Conservation (phyloP, 139 green algal genomes). For the Chlorella sp. region DNA sequence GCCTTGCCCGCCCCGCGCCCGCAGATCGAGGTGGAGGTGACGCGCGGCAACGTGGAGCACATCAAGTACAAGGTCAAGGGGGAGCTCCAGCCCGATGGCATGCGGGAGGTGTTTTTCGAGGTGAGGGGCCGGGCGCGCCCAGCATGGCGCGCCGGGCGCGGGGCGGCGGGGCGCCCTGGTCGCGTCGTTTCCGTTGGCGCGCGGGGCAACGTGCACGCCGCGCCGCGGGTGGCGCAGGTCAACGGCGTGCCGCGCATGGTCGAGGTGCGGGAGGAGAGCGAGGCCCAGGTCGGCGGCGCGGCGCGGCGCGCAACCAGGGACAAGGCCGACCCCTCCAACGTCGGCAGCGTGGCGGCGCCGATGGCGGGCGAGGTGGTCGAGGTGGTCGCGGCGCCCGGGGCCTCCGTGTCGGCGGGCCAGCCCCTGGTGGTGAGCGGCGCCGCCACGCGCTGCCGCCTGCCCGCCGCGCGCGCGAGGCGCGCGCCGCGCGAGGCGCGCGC, state of each 20-base stretch:
- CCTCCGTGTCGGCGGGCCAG: conserved; percentile 75
- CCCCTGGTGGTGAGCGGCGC: not conserved
- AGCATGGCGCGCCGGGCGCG: too few species aligned
- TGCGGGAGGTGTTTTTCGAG: conserved; percentile 88
- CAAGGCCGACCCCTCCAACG: conserved; percentile 33
- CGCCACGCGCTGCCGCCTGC: too few species aligned
- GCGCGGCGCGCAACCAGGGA: not conserved
- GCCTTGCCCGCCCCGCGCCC: too few species aligned
- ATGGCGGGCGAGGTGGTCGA: conserved; percentile 94
- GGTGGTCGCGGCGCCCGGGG: conserved; percentile 52
- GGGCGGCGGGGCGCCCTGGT: too few species aligned
- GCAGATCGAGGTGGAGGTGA: conserved; percentile 74
- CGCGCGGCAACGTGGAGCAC: conserved; percentile 32
- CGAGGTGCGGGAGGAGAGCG: conserved; percentile 73
- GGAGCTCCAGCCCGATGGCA: conserved; percentile 76
- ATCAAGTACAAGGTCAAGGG: conserved; percentile 83
- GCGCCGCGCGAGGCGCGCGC: too few species aligned
- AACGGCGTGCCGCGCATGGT: conserved; percentile 91
- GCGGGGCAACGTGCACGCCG: too few species aligned
- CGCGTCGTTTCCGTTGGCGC: too few species aligned
- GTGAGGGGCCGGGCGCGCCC: too few species aligned
- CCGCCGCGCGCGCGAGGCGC: too few species aligned
- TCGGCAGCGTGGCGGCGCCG: conserved; percentile 78
- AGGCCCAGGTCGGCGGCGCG: conserved; percentile 9
- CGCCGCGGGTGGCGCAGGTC: too few species aligned